Evolutionary conservation across 352 stramenopile genomes (phyloP).

Genomic region (Phytophthora rubi): DNA sequence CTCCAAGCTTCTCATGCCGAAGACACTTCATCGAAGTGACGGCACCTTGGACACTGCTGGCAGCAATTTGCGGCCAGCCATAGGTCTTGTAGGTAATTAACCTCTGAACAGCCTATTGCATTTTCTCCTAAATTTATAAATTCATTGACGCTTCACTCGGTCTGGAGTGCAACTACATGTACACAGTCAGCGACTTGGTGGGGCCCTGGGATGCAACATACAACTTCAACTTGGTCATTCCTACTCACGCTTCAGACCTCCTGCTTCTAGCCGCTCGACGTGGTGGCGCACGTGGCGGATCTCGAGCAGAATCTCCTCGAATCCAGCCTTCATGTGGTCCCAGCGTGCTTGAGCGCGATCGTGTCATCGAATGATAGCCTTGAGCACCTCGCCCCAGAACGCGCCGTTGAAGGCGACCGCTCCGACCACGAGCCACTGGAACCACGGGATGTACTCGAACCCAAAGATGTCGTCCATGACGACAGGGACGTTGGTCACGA

Average conservation of each 20-base stretch:
- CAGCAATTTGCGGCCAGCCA: too few relatives aligned
- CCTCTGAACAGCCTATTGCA: too few relatives aligned
- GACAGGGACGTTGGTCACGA: conserved; percentile 60
- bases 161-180: too few relatives aligned
- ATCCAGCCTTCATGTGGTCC: conserved; percentile 54
- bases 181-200: too few relatives aligned
- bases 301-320: conserved; percentile 67
- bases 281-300: conserved; percentile 66
- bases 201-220: too few relatives aligned
- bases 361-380: conserved; percentile 46
- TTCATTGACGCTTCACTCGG: too few relatives aligned
- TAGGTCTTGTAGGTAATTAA: too few relatives aligned
- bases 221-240: too few relatives aligned
- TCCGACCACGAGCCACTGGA: conserved; percentile 56
- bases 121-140: too few relatives aligned
- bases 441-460: conserved; percentile 72
- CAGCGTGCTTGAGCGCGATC: conserved; percentile 47
- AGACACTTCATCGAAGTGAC: too few relatives aligned
- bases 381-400: conserved; percentile 69
- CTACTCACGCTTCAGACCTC: conserved; percentile 34
- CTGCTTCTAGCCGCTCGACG: conserved; percentile 54
- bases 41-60: too few relatives aligned
- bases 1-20: too few relatives aligned
- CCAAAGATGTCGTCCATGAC: conserved; percentile 72
- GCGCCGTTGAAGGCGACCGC: conserved; percentile 51